Conservation (phyloP, 164 flowering plant genomes). For the Paratinospora sagittata region DNA sequence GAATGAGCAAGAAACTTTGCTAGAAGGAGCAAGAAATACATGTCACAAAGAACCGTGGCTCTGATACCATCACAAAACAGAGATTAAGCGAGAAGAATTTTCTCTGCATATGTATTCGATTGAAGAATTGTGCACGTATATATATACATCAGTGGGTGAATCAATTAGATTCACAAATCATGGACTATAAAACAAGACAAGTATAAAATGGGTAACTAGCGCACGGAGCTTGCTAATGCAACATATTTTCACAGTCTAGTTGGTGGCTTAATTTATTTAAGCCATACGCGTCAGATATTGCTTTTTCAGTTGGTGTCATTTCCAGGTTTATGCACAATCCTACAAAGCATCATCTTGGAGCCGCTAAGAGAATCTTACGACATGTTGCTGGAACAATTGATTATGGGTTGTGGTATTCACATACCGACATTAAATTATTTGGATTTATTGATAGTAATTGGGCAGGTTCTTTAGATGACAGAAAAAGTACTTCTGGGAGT, state of each 20-base stretch:
- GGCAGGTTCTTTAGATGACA: slow-evolving; percentile 9
- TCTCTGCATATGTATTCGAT: too few relatives aligned
- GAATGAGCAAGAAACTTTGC: too few relatives aligned
- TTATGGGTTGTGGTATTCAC: slow-evolving; percentile 6
- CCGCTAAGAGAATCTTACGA: slow-evolving; percentile 10
- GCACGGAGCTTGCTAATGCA: too few relatives aligned
- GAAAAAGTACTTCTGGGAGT: slow-evolving; percentile 12
- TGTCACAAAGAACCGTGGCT: too few relatives aligned
- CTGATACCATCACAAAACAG: too few relatives aligned
- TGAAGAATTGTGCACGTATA: too few relatives aligned
- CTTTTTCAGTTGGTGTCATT: slow-evolving; percentile 3
- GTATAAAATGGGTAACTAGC: too few relatives aligned
- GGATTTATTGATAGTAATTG: background rate
- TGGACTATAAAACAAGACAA: too few relatives aligned
- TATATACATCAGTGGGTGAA: too few relatives aligned
- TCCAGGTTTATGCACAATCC: slow-evolving; percentile 13
- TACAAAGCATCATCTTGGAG: slow-evolving; percentile 9
- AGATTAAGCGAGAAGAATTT: too few relatives aligned
- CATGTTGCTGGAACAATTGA: slow-evolving; percentile 1
- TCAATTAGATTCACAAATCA: too few relatives aligned
- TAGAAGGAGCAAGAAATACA: too few relatives aligned
- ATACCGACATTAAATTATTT: background rate
- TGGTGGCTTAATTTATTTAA: slow-evolving; percentile 8
- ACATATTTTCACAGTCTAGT: slow-evolving; percentile 1
- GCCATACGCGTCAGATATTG: slow-evolving; percentile 9